Percentiles rank a stretch among this genome's conserved stretches.
These are phyloP conservation scores for Saturnispora hagleri DNA, from an alignment of 805 yeast genomes.

Conservation along the genomic window DNA sequence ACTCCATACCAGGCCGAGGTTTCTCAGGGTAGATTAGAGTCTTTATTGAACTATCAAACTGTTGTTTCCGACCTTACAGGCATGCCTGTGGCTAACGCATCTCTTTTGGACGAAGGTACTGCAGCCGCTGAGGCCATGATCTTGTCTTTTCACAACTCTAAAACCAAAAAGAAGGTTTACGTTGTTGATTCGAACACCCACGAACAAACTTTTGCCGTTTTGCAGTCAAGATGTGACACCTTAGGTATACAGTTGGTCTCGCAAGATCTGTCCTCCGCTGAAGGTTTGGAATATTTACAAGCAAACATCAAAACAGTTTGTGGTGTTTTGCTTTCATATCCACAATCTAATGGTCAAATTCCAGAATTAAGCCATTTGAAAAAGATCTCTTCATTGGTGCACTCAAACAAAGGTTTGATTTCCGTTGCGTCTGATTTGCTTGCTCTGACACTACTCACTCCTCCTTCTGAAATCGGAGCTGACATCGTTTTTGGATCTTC, in stretches of 20 bases:
- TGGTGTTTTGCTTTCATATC: conserved; percentile 87
- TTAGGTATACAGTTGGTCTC: conserved; percentile 56
- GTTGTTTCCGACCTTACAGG: conserved; percentile 86
- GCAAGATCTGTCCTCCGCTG: conserved; percentile 40
- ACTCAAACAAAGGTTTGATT: conserved; percentile 62
- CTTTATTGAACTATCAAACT: conserved; percentile 89
- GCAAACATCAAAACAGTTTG: conserved; percentile 36
- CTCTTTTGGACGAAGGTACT: conserved; percentile 90
- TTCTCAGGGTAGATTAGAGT: conserved; percentile 91
- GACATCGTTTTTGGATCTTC: conserved; percentile 89
- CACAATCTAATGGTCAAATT: conserved; percentile 74
- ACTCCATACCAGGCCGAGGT: conserved; percentile 99
- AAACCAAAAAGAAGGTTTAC: conserved; percentile 59
- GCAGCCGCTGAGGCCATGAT: conserved; percentile 98
- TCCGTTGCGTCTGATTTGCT: conserved; percentile 87
- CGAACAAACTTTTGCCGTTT: conserved; percentile 77
- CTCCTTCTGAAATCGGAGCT: conserved; percentile 82
- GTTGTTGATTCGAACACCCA: conserved; percentile 72
- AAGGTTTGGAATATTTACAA: conserved; percentile 29
- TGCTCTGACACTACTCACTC: conserved; percentile 75
- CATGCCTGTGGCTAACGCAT: conserved; percentile 88
- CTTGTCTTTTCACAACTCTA: conserved; percentile 56
- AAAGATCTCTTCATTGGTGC: conserved; percentile 55
- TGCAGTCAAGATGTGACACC: conserved; percentile 70
- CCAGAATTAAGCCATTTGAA: conserved; percentile 39